Conservation (phyloP, 129 eudicot genomes). For the Mikania micrantha region DNA sequence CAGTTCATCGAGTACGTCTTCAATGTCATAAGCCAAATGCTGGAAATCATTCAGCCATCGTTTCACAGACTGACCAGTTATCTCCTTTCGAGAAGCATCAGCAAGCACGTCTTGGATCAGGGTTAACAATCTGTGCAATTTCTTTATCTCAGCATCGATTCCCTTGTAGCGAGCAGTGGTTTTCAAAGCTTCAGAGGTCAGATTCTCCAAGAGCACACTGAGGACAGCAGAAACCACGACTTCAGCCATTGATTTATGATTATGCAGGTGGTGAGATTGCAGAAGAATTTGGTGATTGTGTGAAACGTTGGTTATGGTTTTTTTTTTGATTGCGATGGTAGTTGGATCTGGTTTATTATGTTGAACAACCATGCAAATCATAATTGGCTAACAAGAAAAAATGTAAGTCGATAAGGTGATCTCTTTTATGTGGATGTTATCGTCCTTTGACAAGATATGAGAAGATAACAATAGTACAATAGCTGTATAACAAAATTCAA, state of each 20-base stretch:
- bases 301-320: too few relatives aligned
- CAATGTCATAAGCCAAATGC: neutral
- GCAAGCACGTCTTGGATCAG: neutral
- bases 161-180: neutral
- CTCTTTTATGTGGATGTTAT: too few relatives aligned
- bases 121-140: neutral
- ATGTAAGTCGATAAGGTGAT: too few relatives aligned
- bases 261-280: too few relatives aligned
- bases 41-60: neutral
- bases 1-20: neutral
- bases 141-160: neutral
- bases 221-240: neutral
- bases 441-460: too few relatives aligned
- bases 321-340: too few relatives aligned
- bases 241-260: slow-evolving; percentile 11
- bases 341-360: too few relatives aligned
- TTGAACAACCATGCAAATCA: too few relatives aligned
- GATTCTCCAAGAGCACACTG: neutral
- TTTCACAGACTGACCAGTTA: neutral
- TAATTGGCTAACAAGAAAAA: too few relatives aligned
- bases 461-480: neutral
- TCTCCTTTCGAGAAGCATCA: neutral
- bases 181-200: neutral
- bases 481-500: too few relatives aligned
- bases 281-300: too few relatives aligned